Percentiles rank a stretch among this genome's conserved stretches.
These are phyloP conservation scores for Microdochium bolleyi DNA, from an alignment of 2,329 filamentous ascomycete genomes.

Conservation along the genomic window DNA sequence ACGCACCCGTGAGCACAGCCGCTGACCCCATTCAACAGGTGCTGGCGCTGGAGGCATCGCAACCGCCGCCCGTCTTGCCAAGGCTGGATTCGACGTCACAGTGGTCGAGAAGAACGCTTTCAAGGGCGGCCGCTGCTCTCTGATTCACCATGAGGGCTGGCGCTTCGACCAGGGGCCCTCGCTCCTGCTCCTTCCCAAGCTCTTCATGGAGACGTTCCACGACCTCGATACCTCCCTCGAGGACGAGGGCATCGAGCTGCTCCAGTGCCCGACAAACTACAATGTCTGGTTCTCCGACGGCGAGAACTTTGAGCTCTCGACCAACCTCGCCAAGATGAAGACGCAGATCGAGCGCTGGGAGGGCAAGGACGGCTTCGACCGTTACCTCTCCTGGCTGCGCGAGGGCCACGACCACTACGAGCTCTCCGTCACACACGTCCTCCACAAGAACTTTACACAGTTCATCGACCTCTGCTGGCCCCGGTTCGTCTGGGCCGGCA, in stretches of 20 bases:
- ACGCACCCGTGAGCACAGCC: background rate
- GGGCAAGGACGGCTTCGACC: conserved; percentile 60
- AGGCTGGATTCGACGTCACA: conserved; percentile 63
- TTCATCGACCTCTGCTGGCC: conserved; percentile 48
- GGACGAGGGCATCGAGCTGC: conserved; percentile 56
- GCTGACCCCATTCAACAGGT: conserved; percentile 28
- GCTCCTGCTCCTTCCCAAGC: conserved; percentile 60
- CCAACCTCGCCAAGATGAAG: conserved; percentile 66
- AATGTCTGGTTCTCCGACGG: conserved; percentile 66
- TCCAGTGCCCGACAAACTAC: conserved; percentile 72
- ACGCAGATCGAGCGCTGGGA: conserved; percentile 64
- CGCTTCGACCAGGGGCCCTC: conserved; percentile 74
- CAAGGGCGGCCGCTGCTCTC: conserved; percentile 62
- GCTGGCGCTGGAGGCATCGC: conserved; percentile 65
- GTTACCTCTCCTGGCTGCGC: conserved; percentile 59
- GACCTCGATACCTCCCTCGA: conserved; percentile 61
- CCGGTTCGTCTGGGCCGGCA: conserved; percentile 48
- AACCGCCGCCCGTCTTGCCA: conserved; percentile 63
- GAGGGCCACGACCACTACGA: conserved; percentile 67
- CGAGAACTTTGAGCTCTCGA: conserved; percentile 53
- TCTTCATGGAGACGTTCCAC: conserved; percentile 61
- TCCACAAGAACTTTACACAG: conserved; percentile 59
- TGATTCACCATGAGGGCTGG: conserved; percentile 53
- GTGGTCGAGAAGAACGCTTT: conserved; percentile 72
- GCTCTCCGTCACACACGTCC: conserved; percentile 55